These are phyloP conservation scores for Lentinula aciculospora DNA, from an alignment of 768 basidiomycete genomes.

Conservation along the genomic window DNA sequence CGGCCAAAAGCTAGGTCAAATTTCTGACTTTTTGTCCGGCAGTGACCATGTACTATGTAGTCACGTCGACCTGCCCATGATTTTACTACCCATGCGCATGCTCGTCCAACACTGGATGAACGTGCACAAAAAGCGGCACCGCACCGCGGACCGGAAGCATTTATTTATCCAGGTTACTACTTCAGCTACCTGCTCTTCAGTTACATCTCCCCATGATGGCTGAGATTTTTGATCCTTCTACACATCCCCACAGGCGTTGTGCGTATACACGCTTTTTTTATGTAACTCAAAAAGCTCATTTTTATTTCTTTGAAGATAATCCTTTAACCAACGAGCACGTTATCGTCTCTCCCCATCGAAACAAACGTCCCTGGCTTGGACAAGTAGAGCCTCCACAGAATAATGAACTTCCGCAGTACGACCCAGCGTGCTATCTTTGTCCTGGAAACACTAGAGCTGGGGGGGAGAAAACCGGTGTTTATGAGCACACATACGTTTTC, in stretches of 20 bases:
- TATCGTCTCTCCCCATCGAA: conserved; percentile 87
- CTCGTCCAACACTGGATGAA: too few species aligned
- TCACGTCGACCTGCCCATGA: too few species aligned
- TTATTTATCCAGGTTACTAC: too few species aligned
- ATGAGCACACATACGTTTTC: conserved; percentile 65
- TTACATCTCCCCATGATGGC: conserved; percentile 15
- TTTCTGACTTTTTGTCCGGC: too few species aligned
- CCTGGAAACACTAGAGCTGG: conserved; percentile 76
- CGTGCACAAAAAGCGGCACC: not conserved
- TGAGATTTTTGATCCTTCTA: conserved; percentile 48
- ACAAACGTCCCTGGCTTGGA: conserved; percentile 87
- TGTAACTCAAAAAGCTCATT: not conserved
- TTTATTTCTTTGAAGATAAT: conserved; percentile 49
- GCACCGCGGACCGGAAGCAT: not conserved
- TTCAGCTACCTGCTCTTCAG: too few species aligned
- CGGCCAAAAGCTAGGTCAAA: too few species aligned
- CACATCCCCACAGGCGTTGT: conserved; percentile 71
- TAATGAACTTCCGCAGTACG: conserved; percentile 52
- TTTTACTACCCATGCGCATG: too few species aligned
- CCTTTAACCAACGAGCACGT: conserved; percentile 73
- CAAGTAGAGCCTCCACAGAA: conserved; percentile 67
- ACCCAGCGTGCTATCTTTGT: conserved; percentile 79
- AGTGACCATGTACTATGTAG: too few species aligned
- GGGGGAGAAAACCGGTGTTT: conserved; percentile 64
- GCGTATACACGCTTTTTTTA: conserved; percentile 18